These are phyloP conservation scores for Pholiota conissans DNA, from an alignment of 768 basidiomycete genomes.

Conservation along the genomic window DNA sequence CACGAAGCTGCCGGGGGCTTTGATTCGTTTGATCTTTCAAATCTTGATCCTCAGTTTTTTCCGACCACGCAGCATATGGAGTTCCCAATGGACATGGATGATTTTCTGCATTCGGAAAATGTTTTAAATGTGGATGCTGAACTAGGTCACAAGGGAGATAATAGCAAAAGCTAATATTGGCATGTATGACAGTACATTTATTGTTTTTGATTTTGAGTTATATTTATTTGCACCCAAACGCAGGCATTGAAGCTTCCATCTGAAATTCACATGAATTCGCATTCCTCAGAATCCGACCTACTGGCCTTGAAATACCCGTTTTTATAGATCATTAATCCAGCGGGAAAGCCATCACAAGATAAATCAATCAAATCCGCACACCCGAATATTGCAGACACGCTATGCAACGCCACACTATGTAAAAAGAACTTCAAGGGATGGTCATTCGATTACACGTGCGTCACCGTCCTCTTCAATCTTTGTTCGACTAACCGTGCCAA, in stretches of 20 bases:
- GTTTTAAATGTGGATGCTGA: conserved; percentile 30
- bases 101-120: conserved; percentile 36
- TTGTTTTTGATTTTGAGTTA: background rate
- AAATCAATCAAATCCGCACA: too few relatives aligned
- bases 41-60: conserved; percentile 45
- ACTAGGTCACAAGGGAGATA: conserved; percentile 21
- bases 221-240: background rate
- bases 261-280: too few relatives aligned
- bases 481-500: background rate
- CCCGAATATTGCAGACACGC: too few relatives aligned
- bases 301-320: too few relatives aligned
- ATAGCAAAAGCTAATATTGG: background rate
- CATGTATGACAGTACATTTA: background rate
- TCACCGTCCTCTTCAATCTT: background rate
- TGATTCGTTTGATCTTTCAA: conserved; percentile 47
- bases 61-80: conserved; percentile 36
- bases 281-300: too few relatives aligned
- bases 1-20: conserved; percentile 33
- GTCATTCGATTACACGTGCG: background rate
- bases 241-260: too few relatives aligned
- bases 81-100: conserved; percentile 53
- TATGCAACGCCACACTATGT: background rate
- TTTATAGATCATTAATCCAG: too few relatives aligned
- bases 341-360: too few relatives aligned
- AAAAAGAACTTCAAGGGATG: background rate